These are phyloP conservation scores for Brettanomyces sp. DNA, from an alignment of 805 yeast species.

Conservation along the genomic window DNA sequence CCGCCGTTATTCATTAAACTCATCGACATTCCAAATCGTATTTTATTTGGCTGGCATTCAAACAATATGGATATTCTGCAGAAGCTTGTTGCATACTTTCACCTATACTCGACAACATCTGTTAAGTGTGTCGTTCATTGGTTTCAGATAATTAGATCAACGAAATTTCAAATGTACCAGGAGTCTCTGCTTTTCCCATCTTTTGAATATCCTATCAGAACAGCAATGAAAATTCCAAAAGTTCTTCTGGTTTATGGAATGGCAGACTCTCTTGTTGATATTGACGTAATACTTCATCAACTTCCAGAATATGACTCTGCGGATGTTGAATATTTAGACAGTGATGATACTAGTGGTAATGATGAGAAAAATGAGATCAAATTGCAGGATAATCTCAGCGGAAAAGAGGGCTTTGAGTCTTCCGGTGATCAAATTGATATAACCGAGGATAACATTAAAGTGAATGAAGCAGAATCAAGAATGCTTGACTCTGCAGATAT, in stretches of 20 bases:
- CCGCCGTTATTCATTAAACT: constrained; percentile 65
- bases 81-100: constrained; percentile 74
- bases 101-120: constrained; percentile 82
- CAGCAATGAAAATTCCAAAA: constrained; percentile 53
- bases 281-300: constrained; percentile 52
- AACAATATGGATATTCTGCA: constrained; percentile 62
- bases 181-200: constrained; percentile 55
- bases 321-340: constrained; percentile 4
- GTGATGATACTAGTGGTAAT: constrained; percentile 4
- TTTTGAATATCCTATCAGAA: constrained; percentile 26
- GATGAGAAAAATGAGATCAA: too few species aligned
- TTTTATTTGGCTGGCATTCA: constrained; percentile 76
- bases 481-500: neutral
- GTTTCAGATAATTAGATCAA: constrained; percentile 80
- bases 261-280: constrained; percentile 78
- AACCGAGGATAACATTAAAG: constrained; percentile 10
- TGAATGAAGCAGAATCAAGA: constrained; percentile 5
- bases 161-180: constrained; percentile 82
- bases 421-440: neutral
- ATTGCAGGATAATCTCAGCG: too few species aligned
- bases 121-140: constrained; percentile 94
- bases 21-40: constrained; percentile 60
- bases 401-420: neutral
- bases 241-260: constrained; percentile 75
- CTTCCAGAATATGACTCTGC: constrained; percentile 26